These are phyloP conservation scores for Moringa oleifera DNA, from an alignment of 345 rosid genomes.

Conservation along the genomic window DNA sequence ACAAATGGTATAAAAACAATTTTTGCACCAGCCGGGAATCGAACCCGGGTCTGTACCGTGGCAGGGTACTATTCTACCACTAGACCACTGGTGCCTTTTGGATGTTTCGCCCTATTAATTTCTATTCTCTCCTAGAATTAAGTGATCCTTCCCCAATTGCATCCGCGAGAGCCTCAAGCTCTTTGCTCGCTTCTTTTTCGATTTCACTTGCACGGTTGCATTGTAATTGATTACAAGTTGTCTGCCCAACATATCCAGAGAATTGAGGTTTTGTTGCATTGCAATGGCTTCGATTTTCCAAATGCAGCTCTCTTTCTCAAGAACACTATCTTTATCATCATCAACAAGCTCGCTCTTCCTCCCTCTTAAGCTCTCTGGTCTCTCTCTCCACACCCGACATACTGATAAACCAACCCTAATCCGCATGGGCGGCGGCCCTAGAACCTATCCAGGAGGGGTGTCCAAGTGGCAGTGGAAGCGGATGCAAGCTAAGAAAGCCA, in stretches of 20 bases:
- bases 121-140: no score
- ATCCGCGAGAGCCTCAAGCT: no score
- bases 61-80: slow-evolving; percentile 69
- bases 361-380: slow-evolving; percentile 23
- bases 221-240: no score
- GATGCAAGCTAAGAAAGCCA: slow-evolving; percentile 85
- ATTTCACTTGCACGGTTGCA: background rate
- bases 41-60: slow-evolving; percentile 61
- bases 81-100: slow-evolving; percentile 47
- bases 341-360: slow-evolving; percentile 21
- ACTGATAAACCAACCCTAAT: slow-evolving; percentile 33
- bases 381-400: slow-evolving; percentile 21
- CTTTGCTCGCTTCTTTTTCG: no score
- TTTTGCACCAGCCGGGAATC: slow-evolving; percentile 65
- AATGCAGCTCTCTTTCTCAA: slow-evolving; percentile 41
- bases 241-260: background rate
- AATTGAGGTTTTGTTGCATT: background rate
- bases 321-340: slow-evolving; percentile 23
- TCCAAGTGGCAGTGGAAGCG: slow-evolving; percentile 96
- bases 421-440: slow-evolving; percentile 88
- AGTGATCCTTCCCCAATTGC: no score
- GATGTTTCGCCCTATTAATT: background rate
- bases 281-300: slow-evolving; percentile 23
- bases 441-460: slow-evolving; percentile 82
- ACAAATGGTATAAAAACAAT: no score